phyloP scores from a whole-genome alignment of 73 alveolate species.

The Paramecium pentaurelia region DNA sequence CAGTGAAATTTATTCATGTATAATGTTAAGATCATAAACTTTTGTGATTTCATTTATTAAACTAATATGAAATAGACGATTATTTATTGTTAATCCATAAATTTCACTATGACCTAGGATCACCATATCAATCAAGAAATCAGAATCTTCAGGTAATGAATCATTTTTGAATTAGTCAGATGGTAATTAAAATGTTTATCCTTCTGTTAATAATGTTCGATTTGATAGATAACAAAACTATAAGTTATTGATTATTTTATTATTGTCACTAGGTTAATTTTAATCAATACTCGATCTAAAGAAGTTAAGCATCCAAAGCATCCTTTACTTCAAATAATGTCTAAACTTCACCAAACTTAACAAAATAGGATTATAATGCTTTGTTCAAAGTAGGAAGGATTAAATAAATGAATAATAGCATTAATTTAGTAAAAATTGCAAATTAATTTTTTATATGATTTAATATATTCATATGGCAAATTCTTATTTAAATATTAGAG shows the following conservation, averaged over 20 bases:
- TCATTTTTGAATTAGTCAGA: not conserved
- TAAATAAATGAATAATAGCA: not conserved
- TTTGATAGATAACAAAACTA: not conserved
- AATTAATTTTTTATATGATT: not conserved
- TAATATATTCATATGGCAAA: not conserved
- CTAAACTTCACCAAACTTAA: not conserved
- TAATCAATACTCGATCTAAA: not conserved
- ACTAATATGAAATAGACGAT: not conserved
- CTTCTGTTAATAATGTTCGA: not conserved
- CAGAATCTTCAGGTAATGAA: not conserved
- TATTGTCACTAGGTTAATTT: not conserved
- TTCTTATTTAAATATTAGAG: not conserved
- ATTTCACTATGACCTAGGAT: not conserved
- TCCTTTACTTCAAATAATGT: not conserved
- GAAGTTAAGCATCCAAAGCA: not conserved
- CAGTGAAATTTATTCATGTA: not conserved
- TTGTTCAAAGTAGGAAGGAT: not conserved
- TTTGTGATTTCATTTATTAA: not conserved
- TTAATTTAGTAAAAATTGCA: not conserved
- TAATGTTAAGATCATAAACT: not conserved
- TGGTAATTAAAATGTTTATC: not conserved
- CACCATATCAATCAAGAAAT: not conserved
- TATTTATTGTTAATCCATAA: not conserved
- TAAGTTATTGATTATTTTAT: not conserved
- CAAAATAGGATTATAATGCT: not conserved